Percentiles rank a stretch among this genome's conserved stretches.
Conservation (phyloP, 1,284 basidiomycete species). For the Pyrrhoderma lamaoense region DNA sequence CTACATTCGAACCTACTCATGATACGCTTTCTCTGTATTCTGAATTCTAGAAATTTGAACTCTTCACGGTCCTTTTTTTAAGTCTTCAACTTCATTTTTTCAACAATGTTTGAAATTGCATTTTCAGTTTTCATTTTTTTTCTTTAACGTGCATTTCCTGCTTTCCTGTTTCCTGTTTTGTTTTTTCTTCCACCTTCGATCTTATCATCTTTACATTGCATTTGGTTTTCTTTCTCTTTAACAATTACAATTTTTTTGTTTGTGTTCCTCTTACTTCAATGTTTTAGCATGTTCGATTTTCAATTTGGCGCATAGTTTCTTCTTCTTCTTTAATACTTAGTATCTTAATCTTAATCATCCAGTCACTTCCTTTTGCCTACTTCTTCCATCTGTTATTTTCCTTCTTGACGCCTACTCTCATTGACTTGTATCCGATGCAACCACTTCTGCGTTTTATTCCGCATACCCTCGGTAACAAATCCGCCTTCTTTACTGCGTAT, state of each 20-base stretch:
- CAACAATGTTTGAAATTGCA: background rate
- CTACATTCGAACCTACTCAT: conserved; percentile 6
- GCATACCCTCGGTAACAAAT: too few relatives aligned
- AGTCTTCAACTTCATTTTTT: background rate
- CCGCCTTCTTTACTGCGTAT: too few relatives aligned
- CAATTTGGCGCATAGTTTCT: too few relatives aligned
- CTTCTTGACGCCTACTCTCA: background rate
- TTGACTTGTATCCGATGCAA: too few relatives aligned
- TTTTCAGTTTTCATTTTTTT: background rate
- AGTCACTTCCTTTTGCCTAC: too few relatives aligned
- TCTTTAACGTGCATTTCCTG: background rate
- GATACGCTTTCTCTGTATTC: conserved; percentile 11
- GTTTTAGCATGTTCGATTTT: too few relatives aligned
- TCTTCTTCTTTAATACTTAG: too few relatives aligned
- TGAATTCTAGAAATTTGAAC: conserved; percentile 9
- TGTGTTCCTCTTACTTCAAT: background rate
- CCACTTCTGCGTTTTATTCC: too few relatives aligned
- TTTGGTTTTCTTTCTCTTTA: background rate
- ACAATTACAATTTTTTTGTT: background rate
- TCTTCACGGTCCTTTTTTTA: background rate
- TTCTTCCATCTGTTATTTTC: background rate
- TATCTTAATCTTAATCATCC: too few relatives aligned
- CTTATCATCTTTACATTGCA: conserved; percentile 1
- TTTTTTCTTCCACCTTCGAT: background rate
- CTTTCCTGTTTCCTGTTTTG: background rate